These are phyloP conservation scores for Chlamydomonas urium DNA, from an alignment of 139 green algal species.

Conservation along the genomic window DNA sequence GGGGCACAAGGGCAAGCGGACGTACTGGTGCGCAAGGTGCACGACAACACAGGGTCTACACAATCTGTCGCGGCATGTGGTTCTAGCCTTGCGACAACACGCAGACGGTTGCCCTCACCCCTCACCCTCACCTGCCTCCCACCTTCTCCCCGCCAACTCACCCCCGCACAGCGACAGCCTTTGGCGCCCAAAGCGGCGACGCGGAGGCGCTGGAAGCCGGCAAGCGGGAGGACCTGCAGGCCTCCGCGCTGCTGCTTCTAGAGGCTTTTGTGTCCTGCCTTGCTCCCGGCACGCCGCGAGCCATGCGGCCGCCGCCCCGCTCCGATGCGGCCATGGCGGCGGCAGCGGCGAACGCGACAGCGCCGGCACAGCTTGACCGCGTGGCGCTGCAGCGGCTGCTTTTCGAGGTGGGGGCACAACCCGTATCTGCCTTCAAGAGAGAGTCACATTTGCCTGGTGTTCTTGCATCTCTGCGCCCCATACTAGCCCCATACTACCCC, in stretches of 20 bases:
- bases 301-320: background rate
- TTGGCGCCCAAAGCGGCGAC: conserved; percentile 3
- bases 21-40: too few relatives aligned
- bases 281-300: background rate
- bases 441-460: background rate
- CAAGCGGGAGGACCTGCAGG: conserved; percentile 6
- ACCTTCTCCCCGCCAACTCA: background rate
- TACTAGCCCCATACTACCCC: too few relatives aligned
- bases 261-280: conserved; percentile 24
- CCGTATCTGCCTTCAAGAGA: conserved; percentile 4
- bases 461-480: too few relatives aligned
- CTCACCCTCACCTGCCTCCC: background rate
- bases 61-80: too few relatives aligned
- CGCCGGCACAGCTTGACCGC: conserved; percentile 13
- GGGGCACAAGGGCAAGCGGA: too few relatives aligned
- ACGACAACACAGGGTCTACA: too few relatives aligned
- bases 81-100: too few relatives aligned
- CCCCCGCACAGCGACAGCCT: background rate
- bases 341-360: background rate
- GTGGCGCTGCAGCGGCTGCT: conserved; percentile 31
- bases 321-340: background rate
- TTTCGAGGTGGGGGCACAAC: conserved; percentile 26
- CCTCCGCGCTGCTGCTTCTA: conserved; percentile 18
- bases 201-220: background rate
- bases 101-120: background rate